A percentile compares a stretch with the other conserved stretches of the same genome.
Conservation (phyloP, 495 filamentous ascomycete species). For the Tuber microsphaerosporum region DNA sequence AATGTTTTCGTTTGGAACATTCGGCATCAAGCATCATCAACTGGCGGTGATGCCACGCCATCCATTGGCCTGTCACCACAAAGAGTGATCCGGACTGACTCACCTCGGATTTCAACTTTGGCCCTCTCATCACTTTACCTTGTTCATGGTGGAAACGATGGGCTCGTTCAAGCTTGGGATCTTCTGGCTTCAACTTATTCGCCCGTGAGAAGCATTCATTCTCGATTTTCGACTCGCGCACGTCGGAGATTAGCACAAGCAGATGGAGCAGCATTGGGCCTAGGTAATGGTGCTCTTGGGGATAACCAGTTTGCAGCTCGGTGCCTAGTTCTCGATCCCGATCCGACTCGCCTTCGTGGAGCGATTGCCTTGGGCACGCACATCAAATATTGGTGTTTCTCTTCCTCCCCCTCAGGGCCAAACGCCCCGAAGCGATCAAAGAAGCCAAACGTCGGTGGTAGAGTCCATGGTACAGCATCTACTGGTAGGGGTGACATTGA, state of each 20-base stretch:
- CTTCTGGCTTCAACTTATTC: slow-evolving; percentile 71
- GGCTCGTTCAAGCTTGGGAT: slow-evolving; percentile 95
- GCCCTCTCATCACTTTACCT: slow-evolving; percentile 79
- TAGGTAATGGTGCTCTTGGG: slow-evolving; percentile 44
- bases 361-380: slow-evolving; percentile 81
- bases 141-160: slow-evolving; percentile 89
- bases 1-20: slow-evolving; percentile 77
- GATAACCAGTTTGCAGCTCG: slow-evolving; percentile 77
- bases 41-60: slow-evolving; percentile 49
- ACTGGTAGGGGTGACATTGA: slow-evolving; percentile 58
- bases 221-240: slow-evolving; percentile 74
- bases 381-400: slow-evolving; percentile 89
- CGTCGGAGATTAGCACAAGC: slow-evolving; percentile 52
- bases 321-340: slow-evolving; percentile 78
- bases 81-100: slow-evolving; percentile 81
- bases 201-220: slow-evolving; percentile 82
- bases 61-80: slow-evolving; percentile 55
- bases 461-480: slow-evolving; percentile 51
- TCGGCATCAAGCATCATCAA: slow-evolving; percentile 54
- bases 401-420: slow-evolving; percentile 65
- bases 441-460: slow-evolving; percentile 47
- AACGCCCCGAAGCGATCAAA: slow-evolving; percentile 44
- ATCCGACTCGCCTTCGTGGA: slow-evolving; percentile 82
- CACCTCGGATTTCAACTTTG: slow-evolving; percentile 78
- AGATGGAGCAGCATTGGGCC: slow-evolving; percentile 53